Conservation (phyloP, 2,329 filamentous ascomycete species). For the Talaromyces sp. region DNA sequence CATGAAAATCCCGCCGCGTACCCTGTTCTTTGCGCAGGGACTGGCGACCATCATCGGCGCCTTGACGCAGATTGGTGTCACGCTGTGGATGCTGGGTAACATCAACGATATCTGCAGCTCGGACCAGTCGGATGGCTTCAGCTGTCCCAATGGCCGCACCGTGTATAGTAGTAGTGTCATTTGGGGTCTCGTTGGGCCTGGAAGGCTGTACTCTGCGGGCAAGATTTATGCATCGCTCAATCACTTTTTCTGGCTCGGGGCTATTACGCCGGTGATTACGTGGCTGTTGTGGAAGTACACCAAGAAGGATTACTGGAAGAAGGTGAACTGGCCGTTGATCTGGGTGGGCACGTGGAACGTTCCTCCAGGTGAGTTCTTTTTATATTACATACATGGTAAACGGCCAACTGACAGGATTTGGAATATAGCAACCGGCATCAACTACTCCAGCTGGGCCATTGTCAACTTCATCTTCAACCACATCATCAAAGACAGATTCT, state of each 20-base stretch:
- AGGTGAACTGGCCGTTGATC: slow-evolving; percentile 11
- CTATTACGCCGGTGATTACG: slow-evolving; percentile 38
- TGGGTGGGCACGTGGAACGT: slow-evolving; percentile 10
- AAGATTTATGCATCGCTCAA: slow-evolving; percentile 44
- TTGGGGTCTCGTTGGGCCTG: slow-evolving; percentile 50
- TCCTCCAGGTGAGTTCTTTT: slow-evolving; percentile 3
- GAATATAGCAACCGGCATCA: slow-evolving; percentile 26
- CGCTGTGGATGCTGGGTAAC: slow-evolving; percentile 34
- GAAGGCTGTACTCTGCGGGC: slow-evolving; percentile 43
- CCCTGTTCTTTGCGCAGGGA: slow-evolving; percentile 45
- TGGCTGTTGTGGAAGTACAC: slow-evolving; percentile 21
- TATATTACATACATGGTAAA: too few relatives aligned
- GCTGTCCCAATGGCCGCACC: slow-evolving; percentile 46
- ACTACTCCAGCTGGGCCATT: slow-evolving; percentile 30
- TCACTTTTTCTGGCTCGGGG: slow-evolving; percentile 50
- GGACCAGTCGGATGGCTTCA: slow-evolving; percentile 42
- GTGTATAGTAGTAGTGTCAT: slow-evolving; percentile 45
- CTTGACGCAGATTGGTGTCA: slow-evolving; percentile 37
- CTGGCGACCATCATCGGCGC: slow-evolving; percentile 45
- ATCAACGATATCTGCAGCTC: slow-evolving; percentile 38
- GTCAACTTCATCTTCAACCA: slow-evolving; percentile 70
- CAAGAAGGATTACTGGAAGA: slow-evolving; percentile 29
- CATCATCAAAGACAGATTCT: slow-evolving; percentile 61
- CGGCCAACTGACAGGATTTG: background rate
- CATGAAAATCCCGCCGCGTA: slow-evolving; percentile 45